Percentiles rank a stretch among this genome's conserved stretches.
These are phyloP conservation scores for Aureobasidium sp. DNA, from an alignment of 2,329 filamentous ascomycete genomes.

Conservation along the genomic window DNA sequence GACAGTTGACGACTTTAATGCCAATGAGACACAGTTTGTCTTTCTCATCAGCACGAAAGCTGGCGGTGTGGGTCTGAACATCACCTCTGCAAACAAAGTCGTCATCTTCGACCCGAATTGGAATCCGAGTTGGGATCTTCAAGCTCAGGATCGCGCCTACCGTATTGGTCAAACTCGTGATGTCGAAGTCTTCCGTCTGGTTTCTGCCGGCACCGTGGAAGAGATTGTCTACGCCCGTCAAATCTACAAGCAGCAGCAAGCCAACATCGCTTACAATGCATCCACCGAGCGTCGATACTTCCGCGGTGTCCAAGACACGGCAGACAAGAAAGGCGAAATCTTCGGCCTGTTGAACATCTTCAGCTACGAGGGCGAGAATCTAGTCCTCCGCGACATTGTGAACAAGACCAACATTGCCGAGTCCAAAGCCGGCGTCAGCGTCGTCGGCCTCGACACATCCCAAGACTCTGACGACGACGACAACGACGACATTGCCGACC, in stretches of 20 bases:
- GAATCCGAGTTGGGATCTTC: constrained; percentile 91
- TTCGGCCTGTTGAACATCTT: constrained; percentile 87
- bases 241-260: constrained; percentile 98
- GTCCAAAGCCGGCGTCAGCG: constrained; percentile 71
- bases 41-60: constrained; percentile 93
- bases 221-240: constrained; percentile 96
- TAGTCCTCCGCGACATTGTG: constrained; percentile 86
- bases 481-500: constrained; percentile 18
- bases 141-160: constrained; percentile 93
- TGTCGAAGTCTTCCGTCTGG: constrained; percentile 88
- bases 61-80: constrained; percentile 89
- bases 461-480: constrained; percentile 37
- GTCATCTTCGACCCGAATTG: constrained; percentile 96
- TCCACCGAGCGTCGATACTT: constrained; percentile 91
- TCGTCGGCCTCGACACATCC: constrained; percentile 64
- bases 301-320: constrained; percentile 80
- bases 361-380: constrained; percentile 66
- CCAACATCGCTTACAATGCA: constrained; percentile 93
- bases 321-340: constrained; percentile 78
- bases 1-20: constrained; percentile 84
- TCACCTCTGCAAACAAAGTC: constrained; percentile 95
- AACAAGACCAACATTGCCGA: constrained; percentile 98
- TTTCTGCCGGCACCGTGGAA: constrained; percentile 87
- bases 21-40: constrained; percentile 77
- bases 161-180: constrained; percentile 87